Percentiles rank a stretch among this genome's conserved stretches.
Conservation (phyloP, 2,329 filamentous ascomycete genomes). For the Botrytis paeoniae region DNA sequence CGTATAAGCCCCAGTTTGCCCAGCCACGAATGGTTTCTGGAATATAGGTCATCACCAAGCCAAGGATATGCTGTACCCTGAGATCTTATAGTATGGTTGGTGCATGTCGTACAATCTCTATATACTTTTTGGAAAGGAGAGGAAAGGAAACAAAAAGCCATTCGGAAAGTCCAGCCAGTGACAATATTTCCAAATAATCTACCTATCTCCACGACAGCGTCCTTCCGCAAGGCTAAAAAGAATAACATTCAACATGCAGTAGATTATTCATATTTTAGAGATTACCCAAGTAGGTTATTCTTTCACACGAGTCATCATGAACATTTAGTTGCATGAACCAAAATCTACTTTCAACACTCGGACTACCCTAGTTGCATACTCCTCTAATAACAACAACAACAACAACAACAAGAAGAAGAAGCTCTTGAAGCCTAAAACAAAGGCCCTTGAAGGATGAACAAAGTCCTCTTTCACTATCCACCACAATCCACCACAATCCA, state of each 20-base stretch:
- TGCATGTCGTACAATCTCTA: neutral
- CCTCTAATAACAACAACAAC: neutral
- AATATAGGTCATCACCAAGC: neutral
- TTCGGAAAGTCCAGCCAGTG: neutral
- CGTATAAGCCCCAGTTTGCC: neutral
- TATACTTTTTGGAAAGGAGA: too few species aligned
- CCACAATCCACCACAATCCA: neutral
- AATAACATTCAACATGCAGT: neutral
- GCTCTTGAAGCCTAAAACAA: neutral
- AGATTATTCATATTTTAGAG: too few species aligned
- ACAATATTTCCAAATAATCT: neutral
- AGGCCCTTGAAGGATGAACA: neutral
- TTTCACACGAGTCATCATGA: neutral
- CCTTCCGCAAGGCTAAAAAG: neutral
- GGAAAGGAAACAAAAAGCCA: neutral
- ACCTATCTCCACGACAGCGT: neutral
- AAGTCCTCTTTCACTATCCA: neutral
- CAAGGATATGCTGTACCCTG: neutral
- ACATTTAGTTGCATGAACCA: neutral
- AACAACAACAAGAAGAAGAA: neutral
- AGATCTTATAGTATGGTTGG: neutral
- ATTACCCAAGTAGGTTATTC: neutral
- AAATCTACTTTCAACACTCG: neutral
- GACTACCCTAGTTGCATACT: neutral
- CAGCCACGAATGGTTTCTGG: conserved; percentile 14